Conservation (phyloP, 257 asterid genomes). For the Paraleonurus japonicus region DNA sequence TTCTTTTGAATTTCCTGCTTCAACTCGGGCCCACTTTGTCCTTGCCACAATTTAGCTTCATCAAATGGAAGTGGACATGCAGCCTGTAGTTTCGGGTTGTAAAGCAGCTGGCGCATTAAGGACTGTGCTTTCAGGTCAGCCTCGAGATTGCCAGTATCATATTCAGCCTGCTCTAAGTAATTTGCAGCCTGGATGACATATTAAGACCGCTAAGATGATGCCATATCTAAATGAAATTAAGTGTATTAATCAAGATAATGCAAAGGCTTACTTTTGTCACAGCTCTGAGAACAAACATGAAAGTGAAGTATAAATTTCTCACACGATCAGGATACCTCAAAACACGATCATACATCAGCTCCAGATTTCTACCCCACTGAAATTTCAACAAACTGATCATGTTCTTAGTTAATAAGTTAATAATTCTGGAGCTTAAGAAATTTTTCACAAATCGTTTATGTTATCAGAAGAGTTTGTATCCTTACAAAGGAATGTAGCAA, state of each 20-base stretch:
- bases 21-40: conserved; percentile 91
- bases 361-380: conserved; percentile 92
- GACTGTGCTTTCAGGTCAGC: conserved; percentile 86
- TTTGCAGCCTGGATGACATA: conserved; percentile 55
- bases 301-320: conserved; percentile 82
- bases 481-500: not conserved
- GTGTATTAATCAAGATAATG: not conserved
- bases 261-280: conserved; percentile 70
- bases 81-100: conserved; percentile 74
- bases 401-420: not conserved
- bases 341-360: conserved; percentile 80
- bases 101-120: conserved; percentile 68
- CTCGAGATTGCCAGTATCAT: conserved; percentile 66
- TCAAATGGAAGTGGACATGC: conserved; percentile 94
- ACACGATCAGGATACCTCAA: conserved; percentile 87
- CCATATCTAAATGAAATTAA: conserved; percentile 9
- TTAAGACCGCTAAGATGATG: not conserved
- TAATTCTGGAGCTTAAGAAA: not conserved
- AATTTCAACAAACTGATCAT: conserved; percentile 37
- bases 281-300: conserved; percentile 94
- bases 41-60: conserved; percentile 97
- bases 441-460: not conserved
- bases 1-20: conserved; percentile 83
- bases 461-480: not conserved
- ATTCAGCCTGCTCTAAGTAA: conserved; percentile 95